A percentile compares a stretch with the other conserved stretches of the same genome.
phyloP scores from a whole-genome alignment of 768 basidiomycete species.

The Lentinula raphanica region DNA sequence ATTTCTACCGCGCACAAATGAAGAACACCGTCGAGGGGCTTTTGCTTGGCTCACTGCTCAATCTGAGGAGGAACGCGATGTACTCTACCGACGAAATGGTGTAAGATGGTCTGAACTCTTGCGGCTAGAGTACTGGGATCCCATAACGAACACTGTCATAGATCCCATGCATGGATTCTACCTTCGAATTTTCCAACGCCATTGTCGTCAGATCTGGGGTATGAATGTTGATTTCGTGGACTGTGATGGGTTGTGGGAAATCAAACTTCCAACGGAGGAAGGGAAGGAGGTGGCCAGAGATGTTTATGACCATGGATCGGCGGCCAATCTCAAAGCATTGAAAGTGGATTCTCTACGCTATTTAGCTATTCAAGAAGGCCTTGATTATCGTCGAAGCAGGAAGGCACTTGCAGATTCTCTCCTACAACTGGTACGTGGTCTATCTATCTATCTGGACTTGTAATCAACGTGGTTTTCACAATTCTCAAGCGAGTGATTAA shows the following conservation, averaged over 20 bases:
- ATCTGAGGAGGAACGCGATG: slow-evolving; percentile 7
- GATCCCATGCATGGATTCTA: slow-evolving; percentile 13
- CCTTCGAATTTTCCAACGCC: slow-evolving; percentile 9
- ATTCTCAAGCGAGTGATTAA: too few species aligned
- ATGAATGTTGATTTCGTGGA: slow-evolving; percentile 16
- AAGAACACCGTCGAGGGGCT: neutral
- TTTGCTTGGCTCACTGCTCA: neutral
- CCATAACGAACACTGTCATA: slow-evolving; percentile 12
- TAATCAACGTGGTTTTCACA: too few species aligned
- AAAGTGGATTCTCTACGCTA: neutral
- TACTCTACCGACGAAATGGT: slow-evolving; percentile 9
- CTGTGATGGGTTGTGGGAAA: slow-evolving; percentile 11
- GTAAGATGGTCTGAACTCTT: slow-evolving; percentile 14
- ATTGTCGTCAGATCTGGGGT: slow-evolving; percentile 16
- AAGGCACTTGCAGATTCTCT: neutral
- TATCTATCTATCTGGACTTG: too few species aligned
- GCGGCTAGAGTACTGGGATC: slow-evolving; percentile 21
- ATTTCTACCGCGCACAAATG: neutral
- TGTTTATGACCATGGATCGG: neutral
- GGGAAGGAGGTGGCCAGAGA: neutral
- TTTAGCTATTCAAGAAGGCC: neutral
- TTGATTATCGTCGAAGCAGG: neutral
- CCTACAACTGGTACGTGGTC: neutral
- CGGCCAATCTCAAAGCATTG: neutral
- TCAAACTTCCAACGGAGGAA: neutral